A percentile compares a stretch with the other conserved stretches of the same genome.
These are phyloP conservation scores for Lomentospora prolificans DNA, from an alignment of 2,329 filamentous ascomycete genomes.

Conservation along the genomic window DNA sequence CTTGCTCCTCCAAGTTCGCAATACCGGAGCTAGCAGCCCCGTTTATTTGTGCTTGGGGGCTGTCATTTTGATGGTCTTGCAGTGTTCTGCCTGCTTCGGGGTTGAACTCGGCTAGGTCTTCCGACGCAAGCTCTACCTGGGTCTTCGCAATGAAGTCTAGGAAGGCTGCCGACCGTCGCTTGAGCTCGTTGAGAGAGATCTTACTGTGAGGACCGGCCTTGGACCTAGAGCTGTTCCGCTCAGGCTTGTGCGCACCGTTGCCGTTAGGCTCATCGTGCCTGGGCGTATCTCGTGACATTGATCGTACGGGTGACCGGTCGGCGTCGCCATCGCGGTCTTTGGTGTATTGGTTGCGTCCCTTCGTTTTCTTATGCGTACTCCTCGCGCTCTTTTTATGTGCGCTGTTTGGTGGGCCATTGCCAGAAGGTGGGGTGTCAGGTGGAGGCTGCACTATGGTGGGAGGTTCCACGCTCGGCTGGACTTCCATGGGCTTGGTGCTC, in stretches of 20 bases:
- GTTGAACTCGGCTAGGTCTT: conserved; percentile 28
- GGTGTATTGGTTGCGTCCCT: conserved; percentile 74
- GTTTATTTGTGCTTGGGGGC: conserved; percentile 10
- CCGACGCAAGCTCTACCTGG: conserved; percentile 74
- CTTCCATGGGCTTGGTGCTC: conserved; percentile 17
- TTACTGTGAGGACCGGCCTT: conserved; percentile 49
- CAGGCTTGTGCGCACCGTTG: conserved; percentile 23
- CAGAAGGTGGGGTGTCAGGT: conserved; percentile 37
- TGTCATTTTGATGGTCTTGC: not conserved
- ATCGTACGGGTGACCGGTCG: conserved; percentile 47
- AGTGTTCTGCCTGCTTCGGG: conserved; percentile 5
- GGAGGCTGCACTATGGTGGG: conserved; percentile 35
- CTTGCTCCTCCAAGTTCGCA: not conserved
- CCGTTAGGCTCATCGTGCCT: conserved; percentile 22
- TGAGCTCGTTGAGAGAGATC: conserved; percentile 81
- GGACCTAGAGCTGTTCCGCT: conserved; percentile 39
- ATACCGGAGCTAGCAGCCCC: conserved; percentile 8
- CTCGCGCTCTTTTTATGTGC: conserved; percentile 51
- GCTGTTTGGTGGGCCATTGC: conserved; percentile 26
- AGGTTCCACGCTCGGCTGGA: conserved; percentile 23
- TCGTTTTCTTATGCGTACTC: conserved; percentile 51
- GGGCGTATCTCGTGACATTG: conserved; percentile 16
- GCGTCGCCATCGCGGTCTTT: conserved; percentile 56
- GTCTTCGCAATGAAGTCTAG: conserved; percentile 84
- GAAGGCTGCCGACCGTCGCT: conserved; percentile 71